Conservation (phyloP, 1,139 yeast genomes). For the Saccharomyces hybrid region DNA sequence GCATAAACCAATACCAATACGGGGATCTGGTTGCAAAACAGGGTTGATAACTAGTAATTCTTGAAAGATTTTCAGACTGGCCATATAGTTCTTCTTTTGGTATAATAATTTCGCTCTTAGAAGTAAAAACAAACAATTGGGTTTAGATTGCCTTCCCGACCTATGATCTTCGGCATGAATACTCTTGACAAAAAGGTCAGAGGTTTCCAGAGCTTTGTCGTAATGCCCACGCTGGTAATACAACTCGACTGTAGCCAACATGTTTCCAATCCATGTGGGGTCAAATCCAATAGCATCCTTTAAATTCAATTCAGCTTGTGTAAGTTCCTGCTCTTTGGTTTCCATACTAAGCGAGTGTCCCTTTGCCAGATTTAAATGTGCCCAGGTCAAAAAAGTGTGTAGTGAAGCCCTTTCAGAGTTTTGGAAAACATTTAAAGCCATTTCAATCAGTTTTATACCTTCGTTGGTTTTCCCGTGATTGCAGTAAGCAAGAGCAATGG, state of each 20-base stretch:
- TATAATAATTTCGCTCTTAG: slow-evolving; percentile 81
- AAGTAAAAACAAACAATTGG: slow-evolving; percentile 68
- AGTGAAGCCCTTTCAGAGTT: slow-evolving; percentile 46
- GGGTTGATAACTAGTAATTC: slow-evolving; percentile 74
- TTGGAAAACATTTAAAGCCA: slow-evolving; percentile 46
- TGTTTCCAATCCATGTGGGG: slow-evolving; percentile 40
- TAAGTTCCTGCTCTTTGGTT: slow-evolving; percentile 26
- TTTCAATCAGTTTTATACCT: slow-evolving; percentile 55
- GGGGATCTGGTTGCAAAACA: slow-evolving; percentile 75
- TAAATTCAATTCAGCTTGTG: slow-evolving; percentile 32
- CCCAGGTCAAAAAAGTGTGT: slow-evolving; percentile 67
- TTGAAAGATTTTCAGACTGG: slow-evolving; percentile 77
- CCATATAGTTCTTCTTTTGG: slow-evolving; percentile 61
- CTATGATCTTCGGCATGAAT: slow-evolving; percentile 30
- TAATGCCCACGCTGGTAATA: slow-evolving; percentile 43
- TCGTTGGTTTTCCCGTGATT: slow-evolving; percentile 51
- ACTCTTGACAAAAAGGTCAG: slow-evolving; percentile 46
- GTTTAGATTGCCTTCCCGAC: slow-evolving; percentile 27
- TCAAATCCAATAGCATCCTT: slow-evolving; percentile 36
- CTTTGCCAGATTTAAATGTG: slow-evolving; percentile 48
- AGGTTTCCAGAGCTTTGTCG: slow-evolving; percentile 60
- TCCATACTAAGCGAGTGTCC: slow-evolving; percentile 29
- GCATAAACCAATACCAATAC: slow-evolving; percentile 92
- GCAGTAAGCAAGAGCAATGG: slow-evolving; percentile 75
- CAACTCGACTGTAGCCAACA: slow-evolving; percentile 55